Conservation (phyloP, 495 filamentous ascomycete species). For the Talaromyces trachyspermus region DNA sequence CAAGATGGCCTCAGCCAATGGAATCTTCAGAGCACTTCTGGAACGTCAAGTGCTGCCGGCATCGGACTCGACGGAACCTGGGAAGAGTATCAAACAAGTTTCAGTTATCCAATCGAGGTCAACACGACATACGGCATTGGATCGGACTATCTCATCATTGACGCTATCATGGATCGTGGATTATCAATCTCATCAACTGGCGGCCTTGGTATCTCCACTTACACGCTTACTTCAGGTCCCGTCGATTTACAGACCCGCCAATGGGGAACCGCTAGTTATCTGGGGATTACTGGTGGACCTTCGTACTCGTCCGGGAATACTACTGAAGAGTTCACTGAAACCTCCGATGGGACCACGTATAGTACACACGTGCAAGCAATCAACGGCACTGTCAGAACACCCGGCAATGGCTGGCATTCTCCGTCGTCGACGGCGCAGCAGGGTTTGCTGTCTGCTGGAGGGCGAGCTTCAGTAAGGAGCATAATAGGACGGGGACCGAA, state of each 20-base stretch:
- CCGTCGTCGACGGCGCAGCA: background rate
- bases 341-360: constrained; percentile 32
- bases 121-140: constrained; percentile 44
- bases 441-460: background rate
- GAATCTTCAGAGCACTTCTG: constrained; percentile 54
- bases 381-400: constrained; percentile 39
- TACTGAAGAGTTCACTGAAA: constrained; percentile 18
- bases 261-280: constrained; percentile 22
- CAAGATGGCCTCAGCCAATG: constrained; percentile 53
- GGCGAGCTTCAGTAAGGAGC: constrained; percentile 6
- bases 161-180: constrained; percentile 51
- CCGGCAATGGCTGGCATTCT: constrained; percentile 8
- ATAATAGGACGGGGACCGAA: constrained; percentile 8
- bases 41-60: constrained; percentile 19
- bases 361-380: constrained; percentile 41
- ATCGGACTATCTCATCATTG: constrained; percentile 40
- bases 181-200: constrained; percentile 38
- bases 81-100: constrained; percentile 37
- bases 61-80: constrained; percentile 4
- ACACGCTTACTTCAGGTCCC: constrained; percentile 26
- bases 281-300: constrained; percentile 11
- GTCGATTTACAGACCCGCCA: constrained; percentile 21
- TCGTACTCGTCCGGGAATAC: constrained; percentile 27
- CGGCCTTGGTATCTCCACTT: constrained; percentile 50
- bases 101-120: constrained; percentile 57